Conservation (phyloP, 192 early-diverging fungal species). For the Mortierella claussenii region DNA sequence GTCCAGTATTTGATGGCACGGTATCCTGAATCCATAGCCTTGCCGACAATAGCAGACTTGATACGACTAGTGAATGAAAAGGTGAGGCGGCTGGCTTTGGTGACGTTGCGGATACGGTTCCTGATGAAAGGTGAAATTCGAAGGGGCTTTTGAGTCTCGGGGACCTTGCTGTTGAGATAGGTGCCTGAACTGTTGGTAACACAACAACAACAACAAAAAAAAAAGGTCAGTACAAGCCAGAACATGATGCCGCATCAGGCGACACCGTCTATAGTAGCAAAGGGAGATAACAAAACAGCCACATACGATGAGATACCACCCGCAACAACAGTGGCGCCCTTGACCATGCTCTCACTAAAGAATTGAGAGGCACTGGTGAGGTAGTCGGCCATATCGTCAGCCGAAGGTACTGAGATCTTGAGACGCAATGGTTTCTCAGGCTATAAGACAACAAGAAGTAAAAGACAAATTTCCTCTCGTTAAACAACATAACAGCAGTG, state of each 20-base stretch:
- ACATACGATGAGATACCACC: too few relatives aligned
- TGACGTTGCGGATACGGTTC: slow-evolving; percentile 42
- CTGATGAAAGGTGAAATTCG: slow-evolving; percentile 47
- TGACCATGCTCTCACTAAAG: slow-evolving; percentile 40
- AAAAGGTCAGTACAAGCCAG: too few relatives aligned
- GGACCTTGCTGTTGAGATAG: slow-evolving; percentile 38
- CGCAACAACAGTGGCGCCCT: slow-evolving; percentile 41
- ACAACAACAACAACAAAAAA: too few relatives aligned
- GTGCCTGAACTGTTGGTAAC: slow-evolving; percentile 19
- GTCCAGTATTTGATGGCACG: slow-evolving; percentile 39
- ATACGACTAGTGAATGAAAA: slow-evolving; percentile 27
- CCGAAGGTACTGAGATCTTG: slow-evolving; percentile 36
- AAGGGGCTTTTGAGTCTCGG: slow-evolving; percentile 40
- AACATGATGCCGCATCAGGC: too few relatives aligned
- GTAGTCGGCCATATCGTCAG: slow-evolving; percentile 47
- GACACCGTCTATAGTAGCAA: too few relatives aligned
- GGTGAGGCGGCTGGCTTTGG: slow-evolving; percentile 18
- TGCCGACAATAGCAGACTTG: slow-evolving; percentile 20
- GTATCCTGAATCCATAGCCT: slow-evolving; percentile 28
- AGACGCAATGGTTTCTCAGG: slow-evolving; percentile 24
- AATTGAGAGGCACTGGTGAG: slow-evolving; percentile 43
- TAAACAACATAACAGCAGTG: too few relatives aligned
- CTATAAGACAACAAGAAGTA: neutral
- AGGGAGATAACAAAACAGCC: too few relatives aligned
- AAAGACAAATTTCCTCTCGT: too few relatives aligned